These are phyloP conservation scores for Tricholoma matsutake DNA, from an alignment of 768 basidiomycete genomes.

Conservation along the genomic window DNA sequence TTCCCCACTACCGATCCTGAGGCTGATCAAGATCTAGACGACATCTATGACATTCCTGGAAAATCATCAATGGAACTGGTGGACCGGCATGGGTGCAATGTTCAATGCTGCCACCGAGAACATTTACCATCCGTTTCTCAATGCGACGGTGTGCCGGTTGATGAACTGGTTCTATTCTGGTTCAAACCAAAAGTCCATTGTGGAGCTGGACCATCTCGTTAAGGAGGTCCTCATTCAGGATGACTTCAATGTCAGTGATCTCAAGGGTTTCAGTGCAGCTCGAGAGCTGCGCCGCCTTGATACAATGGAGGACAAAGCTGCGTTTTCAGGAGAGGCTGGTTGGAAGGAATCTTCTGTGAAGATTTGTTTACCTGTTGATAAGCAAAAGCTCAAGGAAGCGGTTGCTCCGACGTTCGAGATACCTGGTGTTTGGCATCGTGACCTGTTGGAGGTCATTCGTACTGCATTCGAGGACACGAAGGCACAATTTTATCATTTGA, in stretches of 20 bases:
- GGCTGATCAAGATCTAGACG: conserved; percentile 9
- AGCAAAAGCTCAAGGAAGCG: not conserved
- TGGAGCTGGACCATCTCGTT: no score
- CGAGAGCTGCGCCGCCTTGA: conserved; percentile 1
- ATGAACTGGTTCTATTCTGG: not conserved
- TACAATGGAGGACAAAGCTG: not conserved
- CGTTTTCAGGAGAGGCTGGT: not conserved
- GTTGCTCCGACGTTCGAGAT: not conserved
- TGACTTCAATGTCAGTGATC: no score
- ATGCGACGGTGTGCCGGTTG: not conserved
- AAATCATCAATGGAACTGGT: not conserved
- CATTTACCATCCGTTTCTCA: not conserved
- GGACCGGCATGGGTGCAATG: not conserved
- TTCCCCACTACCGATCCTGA: conserved; percentile 14
- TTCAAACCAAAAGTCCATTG: no score
- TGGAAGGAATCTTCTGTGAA: conserved; percentile 3
- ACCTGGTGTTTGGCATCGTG: conserved; percentile 3
- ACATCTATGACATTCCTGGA: conserved; percentile 13
- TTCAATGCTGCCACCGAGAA: not conserved
- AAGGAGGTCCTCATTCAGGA: no score
- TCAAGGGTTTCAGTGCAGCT: conserved; percentile 1
- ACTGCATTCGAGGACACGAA: conserved; percentile 12
- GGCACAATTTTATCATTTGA: conserved; percentile 9
- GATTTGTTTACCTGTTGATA: conserved; percentile 1
- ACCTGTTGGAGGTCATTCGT: conserved; percentile 11